These are phyloP conservation scores for Rhodosporidiobolus sp. DNA, from an alignment of 768 basidiomycete species.

Conservation along the genomic window DNA sequence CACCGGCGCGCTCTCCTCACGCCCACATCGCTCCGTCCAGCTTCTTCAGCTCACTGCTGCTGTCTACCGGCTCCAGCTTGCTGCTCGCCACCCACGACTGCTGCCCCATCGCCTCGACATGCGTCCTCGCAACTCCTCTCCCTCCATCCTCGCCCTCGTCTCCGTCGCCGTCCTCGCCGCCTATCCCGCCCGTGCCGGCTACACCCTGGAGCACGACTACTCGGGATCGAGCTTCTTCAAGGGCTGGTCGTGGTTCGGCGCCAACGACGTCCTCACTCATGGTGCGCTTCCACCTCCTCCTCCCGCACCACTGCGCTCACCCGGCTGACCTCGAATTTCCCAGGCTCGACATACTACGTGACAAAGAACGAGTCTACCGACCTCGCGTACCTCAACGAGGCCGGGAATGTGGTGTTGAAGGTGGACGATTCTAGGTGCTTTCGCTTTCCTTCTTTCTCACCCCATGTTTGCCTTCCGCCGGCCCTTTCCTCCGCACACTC, in stretches of 20 bases:
- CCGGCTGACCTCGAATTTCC: neutral
- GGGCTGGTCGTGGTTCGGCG: constrained; percentile 26
- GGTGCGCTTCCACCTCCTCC: neutral
- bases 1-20: too few relatives aligned
- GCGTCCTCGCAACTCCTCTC: too few relatives aligned
- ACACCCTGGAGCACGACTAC: constrained; percentile 60
- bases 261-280: constrained; percentile 25
- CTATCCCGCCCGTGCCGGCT: constrained; percentile 41
- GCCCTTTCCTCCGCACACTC: neutral
- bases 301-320: too few relatives aligned
- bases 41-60: too few relatives aligned
- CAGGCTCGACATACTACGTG: constrained; percentile 22
- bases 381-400: constrained; percentile 11
- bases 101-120: too few relatives aligned
- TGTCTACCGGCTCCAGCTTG: too few relatives aligned
- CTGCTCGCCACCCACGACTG: too few relatives aligned
- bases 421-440: constrained; percentile 31
- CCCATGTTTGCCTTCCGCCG: too few relatives aligned
- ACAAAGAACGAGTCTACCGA: neutral
- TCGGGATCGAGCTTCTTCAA: constrained; percentile 39
- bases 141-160: neutral
- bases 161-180: neutral
- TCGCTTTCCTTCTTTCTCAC: too few relatives aligned
- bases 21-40: too few relatives aligned
- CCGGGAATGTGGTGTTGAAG: constrained; percentile 26